Evolutionary conservation across 2,329 filamentous ascomycete genomes (phyloP), one percentile per base, ranked within the genome.

Genomic region (Ophiocordyceps camponoti-saundersi): DNA sequence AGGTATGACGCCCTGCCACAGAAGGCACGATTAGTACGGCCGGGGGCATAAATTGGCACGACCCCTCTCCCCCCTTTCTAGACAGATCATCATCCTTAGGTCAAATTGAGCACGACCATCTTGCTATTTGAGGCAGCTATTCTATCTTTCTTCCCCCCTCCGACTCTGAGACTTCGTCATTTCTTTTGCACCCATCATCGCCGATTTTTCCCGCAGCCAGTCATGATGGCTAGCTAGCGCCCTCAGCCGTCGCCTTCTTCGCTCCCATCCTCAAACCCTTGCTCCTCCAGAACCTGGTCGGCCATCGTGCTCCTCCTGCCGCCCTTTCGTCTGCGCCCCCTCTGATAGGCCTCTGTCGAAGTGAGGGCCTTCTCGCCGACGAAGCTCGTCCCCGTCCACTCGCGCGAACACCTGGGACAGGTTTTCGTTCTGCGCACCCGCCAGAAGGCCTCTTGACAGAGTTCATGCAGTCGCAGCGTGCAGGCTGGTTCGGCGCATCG

Each of bases 381-480:
- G 48, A 66, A 76, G 43, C 68, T 64, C 10, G 64, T 58, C 0
- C 65, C 70, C 16, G 55, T 56, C 75, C 77, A 82, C 1, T 61
- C 62, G 10, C 57, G 68, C 3, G 65, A 58, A 54, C 79, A 83
- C 48, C 64, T 69, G 0, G 84, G 82, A 56, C 87, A 94, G 41
- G 69, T 72, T 50, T 73, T 73, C 1, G 70, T 71, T 47, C 73
- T 65, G 51, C 77, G 71, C 40, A 78, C 75, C 20, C 82, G 72
- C 70, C 87, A 94, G 60, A 82, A 87, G 26, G 77, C 79, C 13
- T 77, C 73, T 48, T 78, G 71, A 60, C 88, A 95, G 45, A 80
- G 77, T 52, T 88, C 76, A 60, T 95, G 89, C 16, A 95, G 62
- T 12, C 89, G 71, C 12, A 79, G 71, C 29, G 64, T 68, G 60